Base-by-base conservation (phyloP, 352 stramenopile species). In the Phytophthora boehmeriae region DNA sequence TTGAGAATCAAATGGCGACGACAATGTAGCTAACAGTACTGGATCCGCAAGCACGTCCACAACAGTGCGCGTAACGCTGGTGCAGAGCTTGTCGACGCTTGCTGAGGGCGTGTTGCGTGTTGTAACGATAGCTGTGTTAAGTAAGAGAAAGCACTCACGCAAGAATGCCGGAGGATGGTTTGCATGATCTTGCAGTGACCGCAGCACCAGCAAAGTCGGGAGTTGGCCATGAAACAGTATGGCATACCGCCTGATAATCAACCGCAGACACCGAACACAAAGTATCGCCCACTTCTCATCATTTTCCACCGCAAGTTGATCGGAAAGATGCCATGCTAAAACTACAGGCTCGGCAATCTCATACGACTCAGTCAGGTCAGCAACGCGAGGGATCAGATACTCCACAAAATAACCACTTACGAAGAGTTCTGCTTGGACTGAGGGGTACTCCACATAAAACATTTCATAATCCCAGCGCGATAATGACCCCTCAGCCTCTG, bases 381-480 rank as follows among this genome's bases (percentile, higher is more conserved):
- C 80, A 17, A 95, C 50, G 28, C 75, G 79, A 5, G 83, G 84
- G 36, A 93, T 89, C 43, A 95, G 57, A 48, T 82, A 77, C 23
- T 92, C 75, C 39, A 95, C 61, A 61, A 93, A 93, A 57, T 93
- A 93, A 9, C 75, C 83, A 45, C 93, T 89, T 47, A 95, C 86
- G 17, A 92, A 55, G 11, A 95, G 68, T 44, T 95, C 84, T 10
- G 73, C 58, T 27, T 92, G 68, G 41, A 93, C 88, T 32, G 86
- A 93, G 22, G 67, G 44, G 47, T 91, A 95, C 19, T 80, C 74
- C 22, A 93, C 81, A 43, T 85, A 80, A 30, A 93, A 93, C 82
- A 92, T 85, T 50, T 95, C 84, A 58, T 92, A 72, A 47, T 93
- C 73, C 86, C 86, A 95, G 2, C 72, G 68, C 1, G 70, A 19